These are phyloP conservation scores for Barnettozyma siamensis DNA, from an alignment of 805 yeast species.

Conservation along the genomic window DNA sequence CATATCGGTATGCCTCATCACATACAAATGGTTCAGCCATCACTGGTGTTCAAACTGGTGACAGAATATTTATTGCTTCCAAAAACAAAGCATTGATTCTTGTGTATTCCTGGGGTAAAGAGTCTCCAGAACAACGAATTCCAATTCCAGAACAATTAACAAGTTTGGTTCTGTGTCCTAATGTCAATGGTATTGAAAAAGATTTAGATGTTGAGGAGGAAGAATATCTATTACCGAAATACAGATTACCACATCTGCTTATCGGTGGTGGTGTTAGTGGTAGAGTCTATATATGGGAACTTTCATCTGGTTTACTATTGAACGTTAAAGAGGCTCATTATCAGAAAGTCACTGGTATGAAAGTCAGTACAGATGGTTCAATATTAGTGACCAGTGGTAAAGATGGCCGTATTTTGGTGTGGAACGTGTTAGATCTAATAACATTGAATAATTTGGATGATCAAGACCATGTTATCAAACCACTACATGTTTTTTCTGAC, in stretches of 20 bases:
- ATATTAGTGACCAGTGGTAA: slow-evolving; percentile 69
- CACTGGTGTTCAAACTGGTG: slow-evolving; percentile 35
- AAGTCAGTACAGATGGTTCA: slow-evolving; percentile 56
- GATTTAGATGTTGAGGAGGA: slow-evolving; percentile 16
- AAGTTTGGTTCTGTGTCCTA: slow-evolving; percentile 44
- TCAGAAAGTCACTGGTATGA: slow-evolving; percentile 60
- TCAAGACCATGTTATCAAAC: slow-evolving; percentile 39
- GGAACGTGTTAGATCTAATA: slow-evolving; percentile 63
- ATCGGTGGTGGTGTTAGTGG: slow-evolving; percentile 77
- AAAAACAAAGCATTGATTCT: slow-evolving; percentile 69
- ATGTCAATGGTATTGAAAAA: slow-evolving; percentile 13
- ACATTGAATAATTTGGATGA: slow-evolving; percentile 25
- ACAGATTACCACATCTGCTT: slow-evolving; percentile 56
- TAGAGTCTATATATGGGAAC: slow-evolving; percentile 77
- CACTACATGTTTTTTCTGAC: slow-evolving; percentile 53
- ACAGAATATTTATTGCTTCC: slow-evolving; percentile 51
- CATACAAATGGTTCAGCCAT: slow-evolving; percentile 43
- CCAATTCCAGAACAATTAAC: slow-evolving; percentile 78
- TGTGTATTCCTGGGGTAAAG: slow-evolving; percentile 66
- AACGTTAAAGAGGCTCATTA: slow-evolving; percentile 79
- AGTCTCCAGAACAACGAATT: slow-evolving; percentile 67
- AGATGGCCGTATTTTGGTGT: slow-evolving; percentile 74
- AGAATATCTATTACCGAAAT: slow-evolving; percentile 30
- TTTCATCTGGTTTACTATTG: slow-evolving; percentile 67
- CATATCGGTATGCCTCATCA: slow-evolving; percentile 44